These are phyloP conservation scores for Globisporangium irregulare DNA, from an alignment of 352 stramenopile genomes.

Conservation along the genomic window DNA sequence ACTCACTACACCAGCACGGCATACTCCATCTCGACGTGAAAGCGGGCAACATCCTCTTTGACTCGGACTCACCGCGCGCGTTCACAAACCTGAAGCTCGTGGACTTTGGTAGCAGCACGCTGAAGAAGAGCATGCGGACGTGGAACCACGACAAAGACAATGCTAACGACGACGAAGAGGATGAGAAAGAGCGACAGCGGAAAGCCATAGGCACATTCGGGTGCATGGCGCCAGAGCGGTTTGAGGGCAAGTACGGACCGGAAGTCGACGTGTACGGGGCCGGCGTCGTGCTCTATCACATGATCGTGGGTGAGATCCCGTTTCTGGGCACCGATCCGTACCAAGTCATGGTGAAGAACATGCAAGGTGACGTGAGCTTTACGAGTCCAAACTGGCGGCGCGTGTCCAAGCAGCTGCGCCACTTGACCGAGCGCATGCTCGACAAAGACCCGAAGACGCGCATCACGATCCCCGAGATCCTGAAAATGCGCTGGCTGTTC, in stretches of 20 bases:
- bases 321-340: constrained; percentile 42
- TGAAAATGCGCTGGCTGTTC: constrained; percentile 52
- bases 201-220: constrained; percentile 46
- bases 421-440: constrained; percentile 46
- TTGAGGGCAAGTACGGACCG: constrained; percentile 41
- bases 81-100: constrained; percentile 65
- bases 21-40: constrained; percentile 70
- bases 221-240: constrained; percentile 66
- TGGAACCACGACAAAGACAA: constrained; percentile 6
- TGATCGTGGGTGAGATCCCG: constrained; percentile 48
- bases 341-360: constrained; percentile 64
- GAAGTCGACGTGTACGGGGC: constrained; percentile 64
- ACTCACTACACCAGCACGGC: constrained; percentile 43
- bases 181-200: constrained; percentile 14
- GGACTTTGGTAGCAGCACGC: constrained; percentile 55
- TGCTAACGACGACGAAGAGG: not conserved
- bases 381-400: constrained; percentile 30
- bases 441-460: constrained; percentile 40
- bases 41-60: constrained; percentile 63
- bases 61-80: constrained; percentile 26
- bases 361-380: constrained; percentile 50
- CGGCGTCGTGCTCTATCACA: constrained; percentile 60
- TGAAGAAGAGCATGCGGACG: not conserved
- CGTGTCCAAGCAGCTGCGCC: constrained; percentile 33
- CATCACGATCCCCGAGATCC: constrained; percentile 53